phyloP scores from a whole-genome alignment of 495 filamentous ascomycete genomes.

The Lophium mytilinum region DNA sequence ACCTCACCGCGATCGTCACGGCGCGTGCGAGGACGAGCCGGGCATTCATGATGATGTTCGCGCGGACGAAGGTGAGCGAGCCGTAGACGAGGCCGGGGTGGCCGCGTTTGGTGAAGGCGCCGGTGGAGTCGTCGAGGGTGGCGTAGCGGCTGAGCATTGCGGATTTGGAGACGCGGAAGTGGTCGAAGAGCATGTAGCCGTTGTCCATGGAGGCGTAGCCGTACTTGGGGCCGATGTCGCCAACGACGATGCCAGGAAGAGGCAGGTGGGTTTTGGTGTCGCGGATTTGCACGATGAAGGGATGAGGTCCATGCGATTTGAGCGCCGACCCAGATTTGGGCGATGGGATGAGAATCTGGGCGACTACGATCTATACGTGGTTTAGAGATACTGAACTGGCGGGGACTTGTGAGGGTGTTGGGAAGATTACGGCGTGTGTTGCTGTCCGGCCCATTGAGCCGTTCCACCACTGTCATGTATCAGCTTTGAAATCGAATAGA shows the following conservation, averaged over 20 bases:
- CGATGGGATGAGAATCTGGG: slow-evolving; percentile 41
- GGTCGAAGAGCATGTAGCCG: slow-evolving; percentile 44
- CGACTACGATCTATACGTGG: slow-evolving; percentile 35
- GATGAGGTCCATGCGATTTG: slow-evolving; percentile 39
- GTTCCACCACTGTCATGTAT: slow-evolving; percentile 37
- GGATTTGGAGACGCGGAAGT: slow-evolving; percentile 40
- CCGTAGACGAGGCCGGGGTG: slow-evolving; percentile 42
- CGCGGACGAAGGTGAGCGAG: slow-evolving; percentile 40
- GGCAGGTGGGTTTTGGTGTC: slow-evolving; percentile 39
- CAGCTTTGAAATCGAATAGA: neutral
- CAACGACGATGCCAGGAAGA: slow-evolving; percentile 38
- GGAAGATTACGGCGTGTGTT: slow-evolving; percentile 30
- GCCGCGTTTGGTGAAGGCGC: slow-evolving; percentile 34
- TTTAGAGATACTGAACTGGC: neutral
- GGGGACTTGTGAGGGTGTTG: neutral
- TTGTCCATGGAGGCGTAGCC: slow-evolving; percentile 45
- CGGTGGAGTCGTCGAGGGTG: slow-evolving; percentile 36
- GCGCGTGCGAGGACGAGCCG: slow-evolving; percentile 41
- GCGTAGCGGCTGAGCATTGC: slow-evolving; percentile 42
- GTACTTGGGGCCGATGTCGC: slow-evolving; percentile 44
- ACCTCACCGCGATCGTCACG: slow-evolving; percentile 42
- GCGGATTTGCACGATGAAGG: slow-evolving; percentile 43
- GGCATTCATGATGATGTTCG: slow-evolving; percentile 42
- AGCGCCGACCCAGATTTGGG: too few species aligned
- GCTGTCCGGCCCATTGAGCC: slow-evolving; percentile 41